Conservation (phyloP, 371 early-diverging fungal genomes). For the Cokeromyces recurvatus region DNA sequence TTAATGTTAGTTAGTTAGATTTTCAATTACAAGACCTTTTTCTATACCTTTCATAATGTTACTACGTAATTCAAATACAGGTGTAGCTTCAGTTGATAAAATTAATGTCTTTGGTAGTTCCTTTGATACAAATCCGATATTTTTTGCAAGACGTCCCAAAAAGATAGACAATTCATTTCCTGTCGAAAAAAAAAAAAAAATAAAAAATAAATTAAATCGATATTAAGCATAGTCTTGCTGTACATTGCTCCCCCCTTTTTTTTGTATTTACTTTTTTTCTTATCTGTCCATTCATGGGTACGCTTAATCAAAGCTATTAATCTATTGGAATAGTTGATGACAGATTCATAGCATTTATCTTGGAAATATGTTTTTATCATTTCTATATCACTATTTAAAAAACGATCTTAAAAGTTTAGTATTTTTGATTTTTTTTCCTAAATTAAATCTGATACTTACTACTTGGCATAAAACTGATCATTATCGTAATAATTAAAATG, state of each 20-base stretch:
- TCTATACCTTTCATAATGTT: constrained; percentile 28
- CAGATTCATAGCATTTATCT: constrained; percentile 16
- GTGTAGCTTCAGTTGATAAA: constrained; percentile 6
- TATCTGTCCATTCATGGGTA: constrained; percentile 15
- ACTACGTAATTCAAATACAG: constrained; percentile 26
- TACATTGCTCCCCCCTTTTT: neutral
- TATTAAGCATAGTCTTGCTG: too few species aligned
- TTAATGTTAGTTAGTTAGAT: too few species aligned
- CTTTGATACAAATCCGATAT: constrained; percentile 28
- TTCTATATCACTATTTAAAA: constrained; percentile 18
- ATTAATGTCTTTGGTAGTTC: constrained; percentile 27
- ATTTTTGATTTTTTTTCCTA: neutral
- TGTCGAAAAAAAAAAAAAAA: neutral
- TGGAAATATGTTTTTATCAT: constrained; percentile 26
- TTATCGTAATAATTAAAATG: constrained; percentile 12
- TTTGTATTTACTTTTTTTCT: constrained; percentile 5
- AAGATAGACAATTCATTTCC: constrained; percentile 25
- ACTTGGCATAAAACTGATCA: constrained; percentile 17
- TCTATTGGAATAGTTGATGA: constrained; percentile 10
- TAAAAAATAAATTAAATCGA: neutral
- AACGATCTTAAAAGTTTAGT: too few species aligned
- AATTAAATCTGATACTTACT: constrained; percentile 9
- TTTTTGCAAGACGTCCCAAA: constrained; percentile 31
- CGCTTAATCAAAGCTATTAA: constrained; percentile 9
- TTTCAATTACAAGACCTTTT: too few species aligned